Evolutionary conservation across 2,329 filamentous ascomycete species (phyloP).

Genomic region (Penicillium vulpinum): DNA sequence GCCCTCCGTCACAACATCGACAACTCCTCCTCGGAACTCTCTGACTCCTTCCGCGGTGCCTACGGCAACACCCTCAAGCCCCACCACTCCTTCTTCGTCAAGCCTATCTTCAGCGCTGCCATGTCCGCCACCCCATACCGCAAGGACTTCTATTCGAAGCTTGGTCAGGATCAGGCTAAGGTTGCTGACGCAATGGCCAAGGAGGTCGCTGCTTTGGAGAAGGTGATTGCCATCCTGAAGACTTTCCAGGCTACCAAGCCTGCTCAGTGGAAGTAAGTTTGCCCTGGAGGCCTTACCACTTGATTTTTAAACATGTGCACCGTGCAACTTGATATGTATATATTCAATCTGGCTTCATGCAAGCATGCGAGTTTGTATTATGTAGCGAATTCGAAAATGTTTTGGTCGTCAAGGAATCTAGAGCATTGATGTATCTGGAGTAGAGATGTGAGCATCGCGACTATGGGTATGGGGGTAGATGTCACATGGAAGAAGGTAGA

Average conservation of each 20-base stretch:
- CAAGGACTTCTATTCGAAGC: constrained; percentile 87
- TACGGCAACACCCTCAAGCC: constrained; percentile 88
- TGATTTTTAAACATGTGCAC: constrained; percentile 6
- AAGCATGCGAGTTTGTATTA: constrained; percentile 16
- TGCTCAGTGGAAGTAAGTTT: constrained; percentile 42
- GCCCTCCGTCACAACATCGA: constrained; percentile 75
- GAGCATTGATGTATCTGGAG: neutral
- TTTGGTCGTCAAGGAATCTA: neutral
- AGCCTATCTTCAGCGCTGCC: constrained; percentile 88
- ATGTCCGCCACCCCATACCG: constrained; percentile 93
- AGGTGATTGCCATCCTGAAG: constrained; percentile 74
- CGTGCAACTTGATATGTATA: constrained; percentile 22
- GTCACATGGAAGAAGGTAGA: neutral
- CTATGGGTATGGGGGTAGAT: neutral
- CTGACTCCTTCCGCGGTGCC: constrained; percentile 79
- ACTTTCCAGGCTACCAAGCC: constrained; percentile 59
- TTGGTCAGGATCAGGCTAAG: constrained; percentile 57
- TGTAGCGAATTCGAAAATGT: constrained; percentile 17
- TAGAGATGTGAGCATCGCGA: neutral
- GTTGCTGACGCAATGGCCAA: constrained; percentile 64
- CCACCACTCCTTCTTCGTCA: constrained; percentile 84
- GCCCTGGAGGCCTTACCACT: constrained; percentile 5
- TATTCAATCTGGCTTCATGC: constrained; percentile 21
- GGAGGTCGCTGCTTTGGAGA: constrained; percentile 77
- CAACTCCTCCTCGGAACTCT: constrained; percentile 71